These are phyloP conservation scores for Colletotrichum sp. DNA, from an alignment of 2,329 filamentous ascomycete species.

Conservation along the genomic window DNA sequence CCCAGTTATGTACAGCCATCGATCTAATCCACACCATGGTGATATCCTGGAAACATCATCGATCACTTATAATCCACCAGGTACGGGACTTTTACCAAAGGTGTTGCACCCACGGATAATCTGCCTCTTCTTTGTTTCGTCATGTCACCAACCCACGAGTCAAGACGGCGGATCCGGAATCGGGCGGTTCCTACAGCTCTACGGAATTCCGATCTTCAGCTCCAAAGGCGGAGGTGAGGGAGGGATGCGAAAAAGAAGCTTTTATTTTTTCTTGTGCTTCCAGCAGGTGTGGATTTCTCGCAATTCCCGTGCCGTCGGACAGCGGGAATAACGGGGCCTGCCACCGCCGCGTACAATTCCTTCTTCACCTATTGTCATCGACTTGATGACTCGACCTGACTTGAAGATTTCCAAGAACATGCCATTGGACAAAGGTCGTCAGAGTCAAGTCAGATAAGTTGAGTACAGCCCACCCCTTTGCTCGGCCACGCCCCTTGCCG, in stretches of 20 bases:
- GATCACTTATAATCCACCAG: background rate
- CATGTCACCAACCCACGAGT: background rate
- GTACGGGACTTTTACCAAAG: background rate
- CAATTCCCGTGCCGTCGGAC: background rate
- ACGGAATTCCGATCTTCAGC: slow-evolving; percentile 1
- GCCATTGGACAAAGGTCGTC: background rate
- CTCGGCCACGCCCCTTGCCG: background rate
- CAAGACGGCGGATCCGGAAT: slow-evolving; percentile 19
- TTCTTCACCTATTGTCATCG: background rate
- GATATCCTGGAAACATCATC: background rate
- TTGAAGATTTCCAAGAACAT: background rate
- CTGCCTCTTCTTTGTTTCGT: background rate
- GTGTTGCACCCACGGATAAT: background rate
- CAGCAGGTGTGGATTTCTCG: background rate
- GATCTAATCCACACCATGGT: background rate
- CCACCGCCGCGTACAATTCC: background rate
- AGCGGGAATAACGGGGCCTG: background rate
- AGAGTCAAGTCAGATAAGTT: slow-evolving; percentile 3
- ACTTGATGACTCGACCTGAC: background rate
- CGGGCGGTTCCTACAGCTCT: background rate
- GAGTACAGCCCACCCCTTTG: background rate
- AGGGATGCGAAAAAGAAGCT: background rate
- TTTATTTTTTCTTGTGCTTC: background rate
- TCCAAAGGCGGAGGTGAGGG: background rate
- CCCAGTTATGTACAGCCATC: background rate